Conservation (phyloP, 768 basidiomycete species). For the Pulveroboletus sp. region DNA sequence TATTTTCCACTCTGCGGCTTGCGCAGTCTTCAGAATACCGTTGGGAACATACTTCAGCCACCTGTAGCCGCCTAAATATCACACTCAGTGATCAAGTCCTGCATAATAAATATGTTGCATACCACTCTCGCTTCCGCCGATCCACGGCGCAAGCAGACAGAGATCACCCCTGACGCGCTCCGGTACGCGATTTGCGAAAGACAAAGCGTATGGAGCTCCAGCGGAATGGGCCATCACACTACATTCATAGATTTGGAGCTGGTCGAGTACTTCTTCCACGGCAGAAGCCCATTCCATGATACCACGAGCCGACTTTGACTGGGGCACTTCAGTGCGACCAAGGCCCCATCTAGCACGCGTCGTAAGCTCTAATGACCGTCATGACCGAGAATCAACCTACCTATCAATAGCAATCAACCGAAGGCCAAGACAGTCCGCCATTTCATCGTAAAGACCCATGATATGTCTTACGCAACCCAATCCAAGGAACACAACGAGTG, state of each 20-base stretch:
- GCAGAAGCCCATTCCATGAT: constrained; percentile 88
- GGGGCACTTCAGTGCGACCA: constrained; percentile 72
- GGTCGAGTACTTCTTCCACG: constrained; percentile 86
- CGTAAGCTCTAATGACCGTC: constrained; percentile 11
- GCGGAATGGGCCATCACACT: constrained; percentile 95
- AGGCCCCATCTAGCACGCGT: constrained; percentile 75
- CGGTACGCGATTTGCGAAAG: constrained; percentile 72
- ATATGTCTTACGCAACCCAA: constrained; percentile 92
- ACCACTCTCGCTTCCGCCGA: constrained; percentile 87
- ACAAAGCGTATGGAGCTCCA: constrained; percentile 90
- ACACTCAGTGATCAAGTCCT: constrained; percentile 11
- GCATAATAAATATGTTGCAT: constrained; percentile 29
- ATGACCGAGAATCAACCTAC: constrained; percentile 35
- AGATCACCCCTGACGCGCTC: constrained; percentile 79
- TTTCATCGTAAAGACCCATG: constrained; percentile 93
- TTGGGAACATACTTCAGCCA: constrained; percentile 98
- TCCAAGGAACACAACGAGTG: constrained; percentile 89
- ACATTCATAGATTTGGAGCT: constrained; percentile 70
- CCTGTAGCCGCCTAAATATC: constrained; percentile 69
- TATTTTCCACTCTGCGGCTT: constrained; percentile 95
- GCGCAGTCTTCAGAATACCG: constrained; percentile 88
- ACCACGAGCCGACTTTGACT: constrained; percentile 65
- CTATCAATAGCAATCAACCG: constrained; percentile 93
- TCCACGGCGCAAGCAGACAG: constrained; percentile 93
- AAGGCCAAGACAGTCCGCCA: constrained; percentile 83